Conservation (phyloP, 257 asterid genomes). For the Gentiana macrophylla region DNA sequence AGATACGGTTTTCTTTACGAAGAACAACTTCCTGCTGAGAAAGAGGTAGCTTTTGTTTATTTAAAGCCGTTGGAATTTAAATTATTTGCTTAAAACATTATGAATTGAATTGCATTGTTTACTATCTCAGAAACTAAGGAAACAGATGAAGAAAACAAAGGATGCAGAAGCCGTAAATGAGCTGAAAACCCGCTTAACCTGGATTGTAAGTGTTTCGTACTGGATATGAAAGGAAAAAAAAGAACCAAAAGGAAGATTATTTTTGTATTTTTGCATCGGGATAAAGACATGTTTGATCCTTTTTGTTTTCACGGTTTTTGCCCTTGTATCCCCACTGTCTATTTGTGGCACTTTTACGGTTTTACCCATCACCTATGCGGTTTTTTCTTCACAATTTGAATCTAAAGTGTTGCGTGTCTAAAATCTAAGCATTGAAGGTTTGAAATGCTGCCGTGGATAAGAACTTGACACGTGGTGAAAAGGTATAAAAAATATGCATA, state of each 20-base stretch:
- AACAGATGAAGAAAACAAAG: constrained; percentile 51
- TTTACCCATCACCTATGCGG: no score
- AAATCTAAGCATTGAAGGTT: no score
- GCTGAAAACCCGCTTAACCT: constrained; percentile 37
- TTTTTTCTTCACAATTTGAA: no score
- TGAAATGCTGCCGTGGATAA: no score
- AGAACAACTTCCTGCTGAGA: constrained; percentile 71
- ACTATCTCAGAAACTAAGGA: constrained; percentile 46
- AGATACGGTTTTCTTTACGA: constrained; percentile 74
- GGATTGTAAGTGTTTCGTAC: constrained; percentile 47
- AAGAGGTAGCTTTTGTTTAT: constrained; percentile 39
- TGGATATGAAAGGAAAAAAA: no score
- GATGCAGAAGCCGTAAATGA: constrained; percentile 45
- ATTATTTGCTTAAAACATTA: constrained; percentile 1
- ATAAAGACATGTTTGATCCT: neutral
- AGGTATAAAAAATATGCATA: no score
- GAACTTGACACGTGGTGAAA: no score
- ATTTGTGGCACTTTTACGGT: no score
- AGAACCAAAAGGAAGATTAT: constrained; percentile 2
- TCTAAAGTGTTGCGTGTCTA: no score
- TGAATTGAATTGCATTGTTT: constrained; percentile 11
- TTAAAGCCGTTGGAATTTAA: neutral
- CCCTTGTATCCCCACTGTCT: no score
- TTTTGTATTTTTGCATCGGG: neutral
- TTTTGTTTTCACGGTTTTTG: no score